Conservation (phyloP, 2,329 filamentous ascomycete species). For the Rhynchosporium agropyri region DNA sequence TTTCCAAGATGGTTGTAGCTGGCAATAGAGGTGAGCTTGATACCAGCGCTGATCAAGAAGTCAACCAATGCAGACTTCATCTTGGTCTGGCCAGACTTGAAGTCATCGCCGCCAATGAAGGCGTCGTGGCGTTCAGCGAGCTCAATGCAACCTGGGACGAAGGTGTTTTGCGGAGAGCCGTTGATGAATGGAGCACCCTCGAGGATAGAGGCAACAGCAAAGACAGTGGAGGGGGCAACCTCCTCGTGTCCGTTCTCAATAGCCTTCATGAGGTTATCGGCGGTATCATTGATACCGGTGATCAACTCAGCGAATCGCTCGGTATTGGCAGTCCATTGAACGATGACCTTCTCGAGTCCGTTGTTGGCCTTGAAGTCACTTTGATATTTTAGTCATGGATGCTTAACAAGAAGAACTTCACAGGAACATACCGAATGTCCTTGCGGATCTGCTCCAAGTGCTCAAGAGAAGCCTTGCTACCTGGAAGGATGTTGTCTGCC, state of each 20-base stretch:
- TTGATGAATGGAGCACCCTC: slow-evolving; percentile 96
- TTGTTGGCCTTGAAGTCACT: slow-evolving; percentile 89
- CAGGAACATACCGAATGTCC: slow-evolving; percentile 73
- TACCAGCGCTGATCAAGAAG: slow-evolving; percentile 97
- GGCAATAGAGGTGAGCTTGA: slow-evolving; percentile 97
- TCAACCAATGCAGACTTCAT: slow-evolving; percentile 99
- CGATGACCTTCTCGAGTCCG: slow-evolving; percentile 88
- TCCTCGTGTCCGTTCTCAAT: slow-evolving; percentile 88
- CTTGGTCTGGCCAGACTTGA: slow-evolving; percentile 99
- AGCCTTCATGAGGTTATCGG: slow-evolving; percentile 86
- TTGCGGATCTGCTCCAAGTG: slow-evolving; percentile 92
- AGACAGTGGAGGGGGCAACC: slow-evolving; percentile 93
- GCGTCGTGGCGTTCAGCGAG: slow-evolving; percentile 84
- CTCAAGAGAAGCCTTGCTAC: slow-evolving; percentile 79
- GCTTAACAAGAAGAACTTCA: background rate
- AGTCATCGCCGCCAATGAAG: slow-evolving; percentile 97
- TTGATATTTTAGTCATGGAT: slow-evolving; percentile 17
- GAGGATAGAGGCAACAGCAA: slow-evolving; percentile 91
- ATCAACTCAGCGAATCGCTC: slow-evolving; percentile 93
- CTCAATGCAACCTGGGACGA: slow-evolving; percentile 88
- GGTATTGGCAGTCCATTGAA: slow-evolving; percentile 99
- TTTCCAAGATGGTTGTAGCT: slow-evolving; percentile 99
- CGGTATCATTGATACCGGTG: slow-evolving; percentile 91
- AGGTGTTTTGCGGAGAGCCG: slow-evolving; percentile 98
- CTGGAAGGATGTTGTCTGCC: slow-evolving; percentile 86